These are phyloP conservation scores for Piloderma croceum DNA, from an alignment of 768 basidiomycete species.

Conservation along the genomic window DNA sequence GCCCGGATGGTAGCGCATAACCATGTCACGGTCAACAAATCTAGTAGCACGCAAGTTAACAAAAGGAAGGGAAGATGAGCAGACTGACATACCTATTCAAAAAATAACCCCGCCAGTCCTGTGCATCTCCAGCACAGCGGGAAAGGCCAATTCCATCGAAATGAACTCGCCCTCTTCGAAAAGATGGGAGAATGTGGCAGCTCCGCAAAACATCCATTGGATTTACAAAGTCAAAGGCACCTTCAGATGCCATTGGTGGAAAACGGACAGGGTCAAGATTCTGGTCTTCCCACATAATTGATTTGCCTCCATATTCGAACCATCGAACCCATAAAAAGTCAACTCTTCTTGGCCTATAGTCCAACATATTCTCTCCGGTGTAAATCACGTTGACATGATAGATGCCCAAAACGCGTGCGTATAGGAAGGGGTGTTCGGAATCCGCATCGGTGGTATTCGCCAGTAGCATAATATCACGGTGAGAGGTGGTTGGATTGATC, in stretches of 20 bases:
- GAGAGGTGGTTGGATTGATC: slow-evolving; percentile 7
- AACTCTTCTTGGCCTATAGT: slow-evolving; percentile 3
- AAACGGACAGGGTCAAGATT: background rate
- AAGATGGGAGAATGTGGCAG: slow-evolving; percentile 8
- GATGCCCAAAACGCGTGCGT: slow-evolving; percentile 9
- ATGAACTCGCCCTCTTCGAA: too few species aligned
- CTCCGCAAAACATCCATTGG: slow-evolving; percentile 4
- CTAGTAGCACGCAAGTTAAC: background rate
- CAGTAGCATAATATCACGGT: slow-evolving; percentile 9
- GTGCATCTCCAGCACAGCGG: slow-evolving; percentile 1
- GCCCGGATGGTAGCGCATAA: background rate
- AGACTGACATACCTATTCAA: slow-evolving; percentile 6
- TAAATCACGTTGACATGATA: background rate
- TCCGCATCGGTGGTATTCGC: slow-evolving; percentile 2
- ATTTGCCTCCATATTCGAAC: background rate
- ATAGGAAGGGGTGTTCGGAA: slow-evolving; percentile 11
- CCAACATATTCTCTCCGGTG: background rate
- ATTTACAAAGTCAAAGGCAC: slow-evolving; percentile 8
- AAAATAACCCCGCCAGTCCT: slow-evolving; percentile 4
- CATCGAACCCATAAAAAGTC: slow-evolving; percentile 11
- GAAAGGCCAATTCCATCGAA: too few species aligned
- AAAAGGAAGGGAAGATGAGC: background rate
- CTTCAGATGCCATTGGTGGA: background rate
- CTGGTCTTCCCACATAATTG: background rate
- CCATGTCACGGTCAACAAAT: slow-evolving; percentile 1